Evolutionary conservation across 805 yeast species (phyloP), one percentile per base, ranked within the genome.

Genomic region (Pichia cabralensis): DNA sequence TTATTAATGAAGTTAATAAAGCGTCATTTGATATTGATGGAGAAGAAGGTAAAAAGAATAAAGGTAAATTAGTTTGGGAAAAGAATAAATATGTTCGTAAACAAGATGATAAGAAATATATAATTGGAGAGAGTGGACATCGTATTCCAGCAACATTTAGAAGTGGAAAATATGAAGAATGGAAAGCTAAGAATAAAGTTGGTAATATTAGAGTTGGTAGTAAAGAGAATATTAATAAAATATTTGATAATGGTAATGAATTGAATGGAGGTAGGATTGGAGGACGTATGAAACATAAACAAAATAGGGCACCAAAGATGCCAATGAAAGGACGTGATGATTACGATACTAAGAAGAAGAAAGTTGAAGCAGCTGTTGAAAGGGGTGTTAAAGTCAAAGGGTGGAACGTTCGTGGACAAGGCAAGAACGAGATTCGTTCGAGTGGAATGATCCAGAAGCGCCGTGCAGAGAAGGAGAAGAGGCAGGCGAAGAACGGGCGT

Each of bases 241-340:
- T 31, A 50, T 55, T 19, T 40, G 58, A 20, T 56, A 56, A 38
- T 50, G 60, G 52, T 53, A 59, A 55, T 43, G 26, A 24, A 14
- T 30, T 50, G 28, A 51, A 49, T 15, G 58, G 60, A n/a, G 57
- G 56, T n/a, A 50, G 50, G 21, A 41, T 48, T 20, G 61, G 67
- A 24, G 70, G 71, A 38, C 60, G 70, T 45, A 84, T 74, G 66
- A 75, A 75, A 58, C 97, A 92, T 54, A 75, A 76, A 42, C 73
- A 71, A 50, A 63, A 62, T 30, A 70, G 71, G 41, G 88, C 96
- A 2, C 99, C 99, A 26, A 82, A 76, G 52, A 60, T 78, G 26
- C 96, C 98, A n/a, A 96, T 86, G 51, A 85, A 72, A 59, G 75
- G 65, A 46, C 75, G 97, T 61, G 96, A 88, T 52, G 88, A 92